Evolutionary conservation across 345 rosid genomes (phyloP).

Genomic region (Corymbia maculata): DNA sequence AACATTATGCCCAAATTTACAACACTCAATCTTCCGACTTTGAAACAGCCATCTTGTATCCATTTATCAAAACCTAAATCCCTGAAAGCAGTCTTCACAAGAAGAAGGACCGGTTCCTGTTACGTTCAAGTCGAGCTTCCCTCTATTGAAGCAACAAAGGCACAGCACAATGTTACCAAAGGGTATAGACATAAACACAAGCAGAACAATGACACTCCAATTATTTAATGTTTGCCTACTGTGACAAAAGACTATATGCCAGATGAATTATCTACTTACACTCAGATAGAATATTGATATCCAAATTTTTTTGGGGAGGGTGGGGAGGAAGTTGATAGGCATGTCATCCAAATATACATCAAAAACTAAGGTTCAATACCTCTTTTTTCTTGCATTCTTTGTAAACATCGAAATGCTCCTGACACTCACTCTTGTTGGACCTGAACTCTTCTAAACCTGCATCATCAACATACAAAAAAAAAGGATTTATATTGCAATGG

Average conservation of each 20-base stretch:
- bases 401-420: slow-evolving; percentile 83
- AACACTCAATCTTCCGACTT: not conserved
- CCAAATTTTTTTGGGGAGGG: not conserved
- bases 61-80: not conserved
- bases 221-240: not conserved
- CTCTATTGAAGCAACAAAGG: slow-evolving; percentile 32
- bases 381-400: slow-evolving; percentile 97
- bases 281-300: not conserved
- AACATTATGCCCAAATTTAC: not conserved
- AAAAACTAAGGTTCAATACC: slow-evolving; percentile 19
- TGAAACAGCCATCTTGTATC: not conserved
- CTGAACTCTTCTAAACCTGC: slow-evolving; percentile 85
- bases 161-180: not conserved
- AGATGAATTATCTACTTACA: not conserved
- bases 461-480: not conserved
- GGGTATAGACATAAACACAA: not conserved
- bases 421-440: slow-evolving; percentile 87
- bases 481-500: not conserved
- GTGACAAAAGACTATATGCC: not conserved
- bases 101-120: slow-evolving; percentile 63
- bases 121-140: slow-evolving; percentile 93
- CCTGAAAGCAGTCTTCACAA: slow-evolving; percentile 30
- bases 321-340: not conserved
- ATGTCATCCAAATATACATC: not conserved
- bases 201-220: not conserved